These are phyloP conservation scores for Asterophora parasitica DNA, from an alignment of 768 basidiomycete species.

Conservation along the genomic window DNA sequence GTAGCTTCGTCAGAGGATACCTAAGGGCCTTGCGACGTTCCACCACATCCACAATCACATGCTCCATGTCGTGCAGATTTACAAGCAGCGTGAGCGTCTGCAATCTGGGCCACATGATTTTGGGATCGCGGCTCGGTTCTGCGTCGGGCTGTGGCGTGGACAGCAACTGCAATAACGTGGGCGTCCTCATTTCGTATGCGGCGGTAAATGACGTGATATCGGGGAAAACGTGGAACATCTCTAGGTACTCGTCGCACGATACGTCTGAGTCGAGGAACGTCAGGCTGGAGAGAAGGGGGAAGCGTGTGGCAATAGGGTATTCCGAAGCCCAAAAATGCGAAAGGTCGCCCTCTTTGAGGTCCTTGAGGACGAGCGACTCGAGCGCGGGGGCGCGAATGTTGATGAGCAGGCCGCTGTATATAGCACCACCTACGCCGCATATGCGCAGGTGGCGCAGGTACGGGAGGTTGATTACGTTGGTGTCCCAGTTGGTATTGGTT, in stretches of 20 bases:
- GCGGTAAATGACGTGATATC: conserved; percentile 29
- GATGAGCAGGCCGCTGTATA: conserved; percentile 35
- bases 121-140: neutral
- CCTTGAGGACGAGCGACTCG: conserved; percentile 38
- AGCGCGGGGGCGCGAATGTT: conserved; percentile 35
- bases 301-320: conserved; percentile 20
- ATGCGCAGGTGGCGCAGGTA: conserved; percentile 37
- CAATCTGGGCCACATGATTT: conserved; percentile 32
- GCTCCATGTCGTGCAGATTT: conserved; percentile 21
- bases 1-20: conserved; percentile 25
- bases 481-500: conserved; percentile 20
- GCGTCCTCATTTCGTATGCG: conserved; percentile 18
- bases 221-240: conserved; percentile 29
- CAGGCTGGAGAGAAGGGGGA: conserved; percentile 32
- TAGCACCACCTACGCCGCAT: conserved; percentile 30
- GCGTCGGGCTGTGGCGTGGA: conserved; percentile 8
- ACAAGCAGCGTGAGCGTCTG: conserved; percentile 25
- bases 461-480: conserved; percentile 27
- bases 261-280: conserved; percentile 40
- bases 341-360: conserved; percentile 37
- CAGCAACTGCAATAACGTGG: conserved; percentile 25
- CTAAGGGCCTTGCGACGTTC: conserved; percentile 20
- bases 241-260: conserved; percentile 24
- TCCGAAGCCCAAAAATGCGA: conserved; percentile 29
- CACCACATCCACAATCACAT: conserved; percentile 22